phyloP scores from a whole-genome alignment of 345 rosid genomes.

The Hibiscus syriacus region DNA sequence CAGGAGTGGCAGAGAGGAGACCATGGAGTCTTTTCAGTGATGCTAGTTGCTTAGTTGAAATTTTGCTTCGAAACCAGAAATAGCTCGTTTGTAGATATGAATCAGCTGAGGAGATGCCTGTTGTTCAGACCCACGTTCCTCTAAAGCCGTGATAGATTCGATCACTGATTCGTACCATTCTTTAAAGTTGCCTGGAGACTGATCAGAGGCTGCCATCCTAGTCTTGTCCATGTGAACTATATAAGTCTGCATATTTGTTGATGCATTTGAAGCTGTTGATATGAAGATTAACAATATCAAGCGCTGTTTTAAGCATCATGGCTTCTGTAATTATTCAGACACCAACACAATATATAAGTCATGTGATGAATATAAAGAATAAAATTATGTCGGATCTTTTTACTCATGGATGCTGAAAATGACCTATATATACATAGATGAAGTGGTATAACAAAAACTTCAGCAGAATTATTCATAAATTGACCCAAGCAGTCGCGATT shows the following conservation, averaged over 20 bases:
- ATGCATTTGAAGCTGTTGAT: slow-evolving; percentile 10
- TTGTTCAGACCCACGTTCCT: neutral
- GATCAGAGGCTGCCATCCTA: slow-evolving; percentile 21
- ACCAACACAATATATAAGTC: neutral
- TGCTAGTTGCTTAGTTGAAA: slow-evolving; percentile 30
- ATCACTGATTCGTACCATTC: slow-evolving; percentile 36
- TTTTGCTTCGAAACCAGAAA: slow-evolving; percentile 47
- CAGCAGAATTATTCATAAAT: too few species aligned
- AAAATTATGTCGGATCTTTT: too few species aligned
- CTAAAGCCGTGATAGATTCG: slow-evolving; percentile 16
- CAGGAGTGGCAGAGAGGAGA: slow-evolving; percentile 38
- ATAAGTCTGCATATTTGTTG: slow-evolving; percentile 26
- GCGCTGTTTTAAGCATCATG: neutral
- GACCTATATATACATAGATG: too few species aligned
- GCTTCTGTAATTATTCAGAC: neutral
- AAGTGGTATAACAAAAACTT: too few species aligned
- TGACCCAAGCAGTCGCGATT: too few species aligned
- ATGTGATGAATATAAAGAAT: too few species aligned
- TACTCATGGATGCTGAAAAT: too few species aligned
- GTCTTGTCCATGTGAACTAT: slow-evolving; percentile 44
- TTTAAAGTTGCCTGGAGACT: slow-evolving; percentile 13
- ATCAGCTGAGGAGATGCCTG: slow-evolving; percentile 25
- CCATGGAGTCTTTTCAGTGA: slow-evolving; percentile 32
- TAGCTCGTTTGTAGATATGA: slow-evolving; percentile 32
- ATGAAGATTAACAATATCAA: neutral